Evolutionary conservation across 352 stramenopile genomes (phyloP), one percentile per base, ranked within the genome.

Genomic region (Globisporangium acanthophoron): DNA sequence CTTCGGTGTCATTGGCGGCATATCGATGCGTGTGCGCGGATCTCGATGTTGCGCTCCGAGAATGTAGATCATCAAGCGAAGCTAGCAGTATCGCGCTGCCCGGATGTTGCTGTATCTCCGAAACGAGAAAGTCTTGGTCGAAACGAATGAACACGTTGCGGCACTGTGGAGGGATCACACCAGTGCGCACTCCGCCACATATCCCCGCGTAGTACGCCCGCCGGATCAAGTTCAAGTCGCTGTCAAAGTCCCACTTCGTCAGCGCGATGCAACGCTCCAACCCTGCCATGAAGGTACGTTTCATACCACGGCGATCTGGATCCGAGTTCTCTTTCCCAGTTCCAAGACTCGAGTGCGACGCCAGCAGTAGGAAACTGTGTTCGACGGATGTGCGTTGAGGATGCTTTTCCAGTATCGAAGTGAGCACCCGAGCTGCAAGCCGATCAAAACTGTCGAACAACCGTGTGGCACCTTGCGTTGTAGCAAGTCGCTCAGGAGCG

Each of bases 181-280:
- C 70, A 3, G 65, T 81, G 24, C 72, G 65, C 11, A 80, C 72
- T 2, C 72, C 68, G 0, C 61, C 67, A 29, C 70, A 65, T 1
- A 85, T 67, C 18, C 54, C 59, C 1, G 65, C 55, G 37, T 73
- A 80, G 54, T 81, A 85, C 4, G 74, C 74, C 4, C 65, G 52
- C 7, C 64, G 56, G 31, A 85, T 33, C 0, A 43, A 29, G 47
- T 81, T 73, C 3, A 81, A 31, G 15, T 76, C 65, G 49, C 72
- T 81, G 31, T 68, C 58, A 37, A 74, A 85, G 39, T 76, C 70
- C 56, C 76, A 81, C 12, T 64, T 69, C 3, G 74, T 81, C 27
- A 85, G 46, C 5, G 44, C 48, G 33, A 85, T 64, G 16, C 67
- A 80, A 24, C 65, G 59, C 21, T 62, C 62, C 1, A 72, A 21